Conservation (phyloP, 2,329 filamentous ascomycete genomes). For the Alternaria novae-zelandiae region DNA sequence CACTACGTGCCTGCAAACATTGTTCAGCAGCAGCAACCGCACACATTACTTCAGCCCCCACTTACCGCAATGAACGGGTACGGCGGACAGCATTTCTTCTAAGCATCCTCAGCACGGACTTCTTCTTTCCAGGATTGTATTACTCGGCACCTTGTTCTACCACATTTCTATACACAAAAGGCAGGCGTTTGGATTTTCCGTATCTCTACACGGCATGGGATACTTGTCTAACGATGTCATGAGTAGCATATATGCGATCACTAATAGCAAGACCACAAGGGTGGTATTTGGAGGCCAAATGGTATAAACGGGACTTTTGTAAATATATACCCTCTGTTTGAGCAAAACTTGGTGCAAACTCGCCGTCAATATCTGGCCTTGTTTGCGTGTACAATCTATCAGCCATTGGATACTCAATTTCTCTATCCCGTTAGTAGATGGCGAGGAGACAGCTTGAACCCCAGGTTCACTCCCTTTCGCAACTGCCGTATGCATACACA, state of each 20-base stretch:
- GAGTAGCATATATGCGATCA: conserved; percentile 7
- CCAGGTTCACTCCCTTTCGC: background rate
- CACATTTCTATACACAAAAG: background rate
- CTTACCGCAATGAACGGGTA: conserved; percentile 28
- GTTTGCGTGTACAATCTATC: background rate
- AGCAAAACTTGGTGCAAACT: background rate
- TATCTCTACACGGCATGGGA: background rate
- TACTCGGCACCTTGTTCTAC: background rate
- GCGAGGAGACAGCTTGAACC: background rate
- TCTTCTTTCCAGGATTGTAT: background rate
- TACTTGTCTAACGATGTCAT: conserved; percentile 12
- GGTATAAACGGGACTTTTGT: background rate
- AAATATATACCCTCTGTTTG: conserved; percentile 11
- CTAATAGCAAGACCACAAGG: background rate
- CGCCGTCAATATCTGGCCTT: background rate
- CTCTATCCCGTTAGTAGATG: background rate
- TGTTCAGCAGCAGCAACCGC: conserved; percentile 35
- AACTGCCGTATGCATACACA: background rate
- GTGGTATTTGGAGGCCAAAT: background rate
- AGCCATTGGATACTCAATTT: background rate
- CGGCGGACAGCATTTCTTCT: conserved; percentile 30
- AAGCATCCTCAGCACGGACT: background rate
- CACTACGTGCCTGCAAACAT: conserved; percentile 77
- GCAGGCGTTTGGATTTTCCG: background rate
- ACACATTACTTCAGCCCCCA: conserved; percentile 28